phyloP scores from a whole-genome alignment of 192 early-diverging fungal species.

The Linnemannia elongata region DNA sequence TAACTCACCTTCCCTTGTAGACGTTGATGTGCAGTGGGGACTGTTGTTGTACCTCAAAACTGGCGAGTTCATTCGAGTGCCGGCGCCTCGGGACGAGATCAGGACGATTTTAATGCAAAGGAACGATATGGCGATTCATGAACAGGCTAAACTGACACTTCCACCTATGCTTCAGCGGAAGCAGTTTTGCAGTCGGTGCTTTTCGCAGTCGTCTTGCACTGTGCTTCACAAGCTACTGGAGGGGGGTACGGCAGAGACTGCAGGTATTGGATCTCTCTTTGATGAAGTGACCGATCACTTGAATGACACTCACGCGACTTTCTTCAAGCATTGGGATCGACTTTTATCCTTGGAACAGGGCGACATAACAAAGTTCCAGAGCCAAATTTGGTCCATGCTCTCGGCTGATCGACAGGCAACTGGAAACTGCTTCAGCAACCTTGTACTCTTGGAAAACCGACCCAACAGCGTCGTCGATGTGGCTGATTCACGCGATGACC shows the following conservation, averaged over 20 bases:
- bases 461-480: background rate
- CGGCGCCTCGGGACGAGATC: slow-evolving; percentile 73
- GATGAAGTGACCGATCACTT: slow-evolving; percentile 73
- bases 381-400: slow-evolving; percentile 78
- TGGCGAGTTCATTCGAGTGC: slow-evolving; percentile 75
- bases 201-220: slow-evolving; percentile 72
- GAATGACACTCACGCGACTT: slow-evolving; percentile 67
- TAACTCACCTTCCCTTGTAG: slow-evolving; percentile 37
- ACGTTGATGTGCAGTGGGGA: slow-evolving; percentile 74
- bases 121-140: slow-evolving; percentile 78
- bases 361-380: slow-evolving; percentile 69
- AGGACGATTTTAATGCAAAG: slow-evolving; percentile 78
- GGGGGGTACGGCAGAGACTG: slow-evolving; percentile 66
- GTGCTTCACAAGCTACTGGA: slow-evolving; percentile 84
- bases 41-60: slow-evolving; percentile 84
- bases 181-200: slow-evolving; percentile 78
- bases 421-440: slow-evolving; percentile 46
- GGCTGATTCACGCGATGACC: slow-evolving; percentile 17
- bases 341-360: slow-evolving; percentile 84
- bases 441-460: slow-evolving; percentile 29
- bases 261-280: slow-evolving; percentile 74
- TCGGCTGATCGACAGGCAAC: slow-evolving; percentile 63
- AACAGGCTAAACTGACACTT: slow-evolving; percentile 58
- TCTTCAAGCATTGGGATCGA: slow-evolving; percentile 84
- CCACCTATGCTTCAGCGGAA: slow-evolving; percentile 80